A percentile compares a stretch with the other conserved stretches of the same genome.
Evolutionary conservation across 257 asterid species (phyloP).

Genomic region (Nicotiana obtusifolia): DNA sequence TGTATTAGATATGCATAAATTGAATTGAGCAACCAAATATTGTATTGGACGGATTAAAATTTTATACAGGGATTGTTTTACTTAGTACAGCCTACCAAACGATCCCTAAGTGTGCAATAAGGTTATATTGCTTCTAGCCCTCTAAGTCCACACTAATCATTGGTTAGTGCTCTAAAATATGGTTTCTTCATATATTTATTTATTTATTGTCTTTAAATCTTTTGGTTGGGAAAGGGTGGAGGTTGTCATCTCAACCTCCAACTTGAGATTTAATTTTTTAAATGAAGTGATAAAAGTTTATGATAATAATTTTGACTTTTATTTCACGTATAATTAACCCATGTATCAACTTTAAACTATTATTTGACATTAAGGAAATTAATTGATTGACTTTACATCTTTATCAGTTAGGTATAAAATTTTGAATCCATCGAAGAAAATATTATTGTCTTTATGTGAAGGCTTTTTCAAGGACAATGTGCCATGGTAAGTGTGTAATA

Average conservation of each 20-base stretch:
- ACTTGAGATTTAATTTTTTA: conserved; percentile 1
- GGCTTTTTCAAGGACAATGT: neutral
- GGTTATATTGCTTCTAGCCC: neutral
- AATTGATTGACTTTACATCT: neutral
- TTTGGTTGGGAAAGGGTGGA: neutral
- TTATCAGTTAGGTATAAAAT: neutral
- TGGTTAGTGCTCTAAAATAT: neutral
- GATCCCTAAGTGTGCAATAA: neutral
- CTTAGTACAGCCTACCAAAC: too few relatives aligned
- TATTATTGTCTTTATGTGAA: neutral
- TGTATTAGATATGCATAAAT: too few relatives aligned
- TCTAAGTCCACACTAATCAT: neutral
- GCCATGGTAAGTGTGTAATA: neutral
- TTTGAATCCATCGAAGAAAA: neutral
- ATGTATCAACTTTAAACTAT: neutral
- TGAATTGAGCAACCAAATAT: too few relatives aligned
- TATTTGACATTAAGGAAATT: neutral
- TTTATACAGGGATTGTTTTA: too few relatives aligned
- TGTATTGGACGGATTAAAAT: too few relatives aligned
- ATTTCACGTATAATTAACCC: neutral
- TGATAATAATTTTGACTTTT: neutral
- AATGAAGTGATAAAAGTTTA: neutral
- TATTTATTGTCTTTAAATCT: neutral
- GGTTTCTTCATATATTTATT: neutral
- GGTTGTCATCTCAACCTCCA: neutral